phyloP scores from a whole-genome alignment of 1,139 yeast species.

The Candida labiduridarum region DNA sequence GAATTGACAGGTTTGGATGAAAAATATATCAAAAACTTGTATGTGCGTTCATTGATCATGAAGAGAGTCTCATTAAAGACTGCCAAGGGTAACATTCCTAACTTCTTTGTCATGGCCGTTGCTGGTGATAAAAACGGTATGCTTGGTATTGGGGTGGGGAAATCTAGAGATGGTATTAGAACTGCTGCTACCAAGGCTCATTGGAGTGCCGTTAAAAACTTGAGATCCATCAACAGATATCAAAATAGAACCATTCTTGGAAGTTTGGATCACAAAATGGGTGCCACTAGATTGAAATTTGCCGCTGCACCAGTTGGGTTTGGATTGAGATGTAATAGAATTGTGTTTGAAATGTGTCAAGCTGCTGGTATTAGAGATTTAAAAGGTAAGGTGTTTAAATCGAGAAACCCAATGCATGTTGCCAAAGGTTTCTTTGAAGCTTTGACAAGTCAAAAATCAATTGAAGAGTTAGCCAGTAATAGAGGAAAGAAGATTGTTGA shows the following conservation, averaged over 20 bases:
- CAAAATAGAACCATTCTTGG: slow-evolving; percentile 93
- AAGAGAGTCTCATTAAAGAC: slow-evolving; percentile 93
- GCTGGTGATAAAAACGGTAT: slow-evolving; percentile 95
- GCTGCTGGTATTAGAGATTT: slow-evolving; percentile 95
- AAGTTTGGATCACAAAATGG: slow-evolving; percentile 78
- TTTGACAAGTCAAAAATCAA: slow-evolving; percentile 72
- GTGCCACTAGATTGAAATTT: slow-evolving; percentile 80
- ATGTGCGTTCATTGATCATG: slow-evolving; percentile 67
- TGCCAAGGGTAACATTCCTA: slow-evolving; percentile 87
- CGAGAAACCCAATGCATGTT: slow-evolving; percentile 93
- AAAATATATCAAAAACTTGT: slow-evolving; percentile 63
- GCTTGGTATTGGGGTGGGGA: slow-evolving; percentile 95
- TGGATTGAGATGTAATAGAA: slow-evolving; percentile 90
- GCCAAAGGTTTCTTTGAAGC: slow-evolving; percentile 92
- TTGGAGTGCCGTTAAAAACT: slow-evolving; percentile 91
- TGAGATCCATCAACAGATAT: slow-evolving; percentile 79
- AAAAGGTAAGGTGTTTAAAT: slow-evolving; percentile 87
- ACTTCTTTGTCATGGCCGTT: slow-evolving; percentile 82
- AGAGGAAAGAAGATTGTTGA: slow-evolving; percentile 96
- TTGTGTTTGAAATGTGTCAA: slow-evolving; percentile 88
- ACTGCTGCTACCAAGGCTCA: slow-evolving; percentile 84
- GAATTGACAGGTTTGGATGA: slow-evolving; percentile 76
- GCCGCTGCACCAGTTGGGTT: slow-evolving; percentile 93
- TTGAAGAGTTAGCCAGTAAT: slow-evolving; percentile 86
- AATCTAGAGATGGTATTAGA: slow-evolving; percentile 76